Percentiles rank a stretch among this genome's conserved stretches.
phyloP scores from a whole-genome alignment of 768 basidiomycete species.

The Lactifluus echinatus region DNA sequence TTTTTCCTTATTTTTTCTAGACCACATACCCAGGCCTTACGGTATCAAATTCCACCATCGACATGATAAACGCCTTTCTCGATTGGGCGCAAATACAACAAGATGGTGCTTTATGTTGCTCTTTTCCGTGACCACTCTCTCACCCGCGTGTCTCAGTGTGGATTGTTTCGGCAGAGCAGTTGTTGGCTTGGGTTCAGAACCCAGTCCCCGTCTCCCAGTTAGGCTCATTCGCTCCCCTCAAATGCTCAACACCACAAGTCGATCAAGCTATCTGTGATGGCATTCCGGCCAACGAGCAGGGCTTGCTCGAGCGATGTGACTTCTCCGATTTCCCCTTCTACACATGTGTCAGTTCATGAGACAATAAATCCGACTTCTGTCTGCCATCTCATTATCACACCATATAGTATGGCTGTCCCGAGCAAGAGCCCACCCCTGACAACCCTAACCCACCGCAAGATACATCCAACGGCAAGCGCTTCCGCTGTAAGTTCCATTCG shows the following conservation, averaged over 20 bases:
- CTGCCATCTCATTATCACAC: neutral
- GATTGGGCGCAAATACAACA: constrained; percentile 73
- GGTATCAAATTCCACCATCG: constrained; percentile 44
- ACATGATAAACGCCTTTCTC: constrained; percentile 71
- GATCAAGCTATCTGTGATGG: constrained; percentile 65
- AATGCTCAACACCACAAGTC: constrained; percentile 58
- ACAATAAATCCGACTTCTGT: neutral
- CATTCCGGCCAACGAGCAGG: constrained; percentile 56
- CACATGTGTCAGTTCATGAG: constrained; percentile 50
- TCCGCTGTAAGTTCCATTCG: constrained; percentile 40
- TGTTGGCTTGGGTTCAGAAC: constrained; percentile 66
- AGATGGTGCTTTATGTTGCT: constrained; percentile 36
- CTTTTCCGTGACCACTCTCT: neutral
- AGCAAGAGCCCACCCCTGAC: constrained; percentile 39
- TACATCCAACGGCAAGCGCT: constrained; percentile 38
- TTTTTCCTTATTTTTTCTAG: constrained; percentile 22
- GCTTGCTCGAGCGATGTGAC: constrained; percentile 49
- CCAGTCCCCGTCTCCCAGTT: constrained; percentile 59
- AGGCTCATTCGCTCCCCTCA: constrained; percentile 41
- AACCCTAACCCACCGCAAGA: constrained; percentile 64
- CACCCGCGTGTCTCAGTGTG: constrained; percentile 37
- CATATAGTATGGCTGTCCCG: constrained; percentile 65
- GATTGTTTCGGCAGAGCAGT: constrained; percentile 65
- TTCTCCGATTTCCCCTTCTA: constrained; percentile 74
- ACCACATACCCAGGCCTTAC: constrained; percentile 52